Base-by-base conservation (phyloP, 495 filamentous ascomycete species). In the Sporormia fimetaria region DNA sequence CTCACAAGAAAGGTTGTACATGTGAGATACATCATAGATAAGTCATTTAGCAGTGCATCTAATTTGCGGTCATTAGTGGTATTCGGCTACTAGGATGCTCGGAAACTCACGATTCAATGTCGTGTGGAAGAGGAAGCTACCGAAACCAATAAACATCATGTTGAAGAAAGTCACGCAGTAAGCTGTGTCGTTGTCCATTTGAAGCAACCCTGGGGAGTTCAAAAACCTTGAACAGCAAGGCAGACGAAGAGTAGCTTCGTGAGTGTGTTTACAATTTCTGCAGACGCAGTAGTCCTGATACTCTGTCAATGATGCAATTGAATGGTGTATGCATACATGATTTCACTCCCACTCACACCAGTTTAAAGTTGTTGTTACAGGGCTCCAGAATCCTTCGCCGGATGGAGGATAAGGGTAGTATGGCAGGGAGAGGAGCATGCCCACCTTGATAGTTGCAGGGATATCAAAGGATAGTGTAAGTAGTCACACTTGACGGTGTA, bases 351-450 rank as follows among this genome's bases (percentile, higher is more conserved):
- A 83, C 70, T 90, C 85, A 55, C 85, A 90, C 77, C 83, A 93
- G 49, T 92, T 90, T 41, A 93, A 56, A 1, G 85, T 93, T 17
- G 83, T 84, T 0, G 83, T 92, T 28, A 87, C 80, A 20, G 83
- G 77, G 10, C 67, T 71, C 85, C 85, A 93, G 59, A 78, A 87
- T 24, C 85, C 85, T 36, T 70, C 65, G 11, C 65, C 48, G 7
- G 75, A 66, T 31, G 70, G 67, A 30, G 80, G 75, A 57, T 90
- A 92, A 21, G 76, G 71, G 44, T 85, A 69, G 22, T 62, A 67
- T 18, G 71, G 74, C 15, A 76, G n/a, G n/a, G n/a, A n/a, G n/a
- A n/a, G n/a, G n/a, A n/a, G n/a, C n/a, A n/a, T n/a, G n/a, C n/a
- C n/a, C n/a, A n/a, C n/a, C n/a, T n/a, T n/a, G n/a, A n/a, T n/a